Percentiles rank a stretch among this genome's conserved stretches.
Conservation (phyloP, 176 grass and related monocot genomes). For the Oryza glaberrima region DNA sequence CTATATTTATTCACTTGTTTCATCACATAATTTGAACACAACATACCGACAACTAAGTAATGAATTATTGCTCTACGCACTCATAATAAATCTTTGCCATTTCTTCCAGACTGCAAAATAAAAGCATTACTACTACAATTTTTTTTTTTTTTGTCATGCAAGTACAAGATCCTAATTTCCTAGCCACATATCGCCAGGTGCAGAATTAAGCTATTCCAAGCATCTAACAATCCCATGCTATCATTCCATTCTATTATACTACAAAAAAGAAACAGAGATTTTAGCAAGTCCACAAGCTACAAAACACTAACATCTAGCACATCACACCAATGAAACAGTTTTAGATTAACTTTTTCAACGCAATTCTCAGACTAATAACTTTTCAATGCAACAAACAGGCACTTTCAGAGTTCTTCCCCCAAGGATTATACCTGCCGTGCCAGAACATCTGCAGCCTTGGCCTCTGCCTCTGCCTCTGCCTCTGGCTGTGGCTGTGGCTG, state of each 20-base stretch:
- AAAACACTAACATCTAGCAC: background rate
- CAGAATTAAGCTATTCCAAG: slow-evolving; percentile 4
- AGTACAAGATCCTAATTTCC: background rate
- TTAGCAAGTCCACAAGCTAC: slow-evolving; percentile 24
- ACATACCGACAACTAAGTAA: slow-evolving; percentile 18
- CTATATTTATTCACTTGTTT: background rate
- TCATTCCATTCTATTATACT: slow-evolving; percentile 7
- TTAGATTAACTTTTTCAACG: background rate
- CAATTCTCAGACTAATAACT: too few species aligned
- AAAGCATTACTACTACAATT: background rate
- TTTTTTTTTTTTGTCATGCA: background rate
- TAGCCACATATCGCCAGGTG: background rate
- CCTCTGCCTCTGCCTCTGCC: background rate
- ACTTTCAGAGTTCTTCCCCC: background rate
- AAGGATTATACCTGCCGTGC: slow-evolving; percentile 42
- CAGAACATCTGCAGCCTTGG: background rate
- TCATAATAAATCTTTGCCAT: slow-evolving; percentile 21
- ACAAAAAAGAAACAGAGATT: background rate
- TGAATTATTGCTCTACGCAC: slow-evolving; percentile 13
- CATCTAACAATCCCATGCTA: slow-evolving; percentile 24
- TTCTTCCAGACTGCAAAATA: slow-evolving; percentile 28
- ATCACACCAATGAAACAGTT: slow-evolving; percentile 3
- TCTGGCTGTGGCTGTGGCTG: background rate
- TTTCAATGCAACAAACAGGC: background rate
- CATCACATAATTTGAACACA: background rate